A percentile compares a stretch with the other conserved stretches of the same genome.
Conservation (phyloP, 306 rosid genomes). For the Sechiopsis laciniata region DNA sequence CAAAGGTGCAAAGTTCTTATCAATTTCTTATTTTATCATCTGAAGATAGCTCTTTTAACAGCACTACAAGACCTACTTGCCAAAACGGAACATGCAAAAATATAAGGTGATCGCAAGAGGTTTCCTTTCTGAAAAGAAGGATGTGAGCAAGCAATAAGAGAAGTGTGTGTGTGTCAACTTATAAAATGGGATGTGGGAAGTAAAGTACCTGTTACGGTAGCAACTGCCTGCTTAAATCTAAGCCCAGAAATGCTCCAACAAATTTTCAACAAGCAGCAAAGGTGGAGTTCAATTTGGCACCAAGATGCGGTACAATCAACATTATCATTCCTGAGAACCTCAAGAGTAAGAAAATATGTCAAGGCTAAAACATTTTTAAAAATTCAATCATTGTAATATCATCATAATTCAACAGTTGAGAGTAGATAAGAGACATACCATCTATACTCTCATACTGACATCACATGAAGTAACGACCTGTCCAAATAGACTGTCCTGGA, state of each 20-base stretch:
- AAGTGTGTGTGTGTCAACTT: no score
- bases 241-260: constrained; percentile 69
- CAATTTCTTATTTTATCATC: no score
- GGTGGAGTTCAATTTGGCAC: constrained; percentile 55
- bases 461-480: constrained; percentile 82
- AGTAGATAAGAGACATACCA: constrained; percentile 42
- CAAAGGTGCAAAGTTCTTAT: no score
- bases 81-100: no score
- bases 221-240: constrained; percentile 71
- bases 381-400: neutral
- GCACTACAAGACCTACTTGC: no score
- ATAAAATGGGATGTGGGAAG: neutral
- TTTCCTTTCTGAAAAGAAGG: neutral
- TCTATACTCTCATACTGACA: constrained; percentile 43
- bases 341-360: constrained; percentile 24
- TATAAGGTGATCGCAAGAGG: no score
- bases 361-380: neutral
- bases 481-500: constrained; percentile 84
- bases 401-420: neutral
- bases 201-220: constrained; percentile 38
- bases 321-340: constrained; percentile 54
- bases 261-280: constrained; percentile 55
- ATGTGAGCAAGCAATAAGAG: neutral
- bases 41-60: no score
- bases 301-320: constrained; percentile 50